Conservation (phyloP, 2,329 filamentous ascomycete genomes). For the Trichoderma hamatum region DNA sequence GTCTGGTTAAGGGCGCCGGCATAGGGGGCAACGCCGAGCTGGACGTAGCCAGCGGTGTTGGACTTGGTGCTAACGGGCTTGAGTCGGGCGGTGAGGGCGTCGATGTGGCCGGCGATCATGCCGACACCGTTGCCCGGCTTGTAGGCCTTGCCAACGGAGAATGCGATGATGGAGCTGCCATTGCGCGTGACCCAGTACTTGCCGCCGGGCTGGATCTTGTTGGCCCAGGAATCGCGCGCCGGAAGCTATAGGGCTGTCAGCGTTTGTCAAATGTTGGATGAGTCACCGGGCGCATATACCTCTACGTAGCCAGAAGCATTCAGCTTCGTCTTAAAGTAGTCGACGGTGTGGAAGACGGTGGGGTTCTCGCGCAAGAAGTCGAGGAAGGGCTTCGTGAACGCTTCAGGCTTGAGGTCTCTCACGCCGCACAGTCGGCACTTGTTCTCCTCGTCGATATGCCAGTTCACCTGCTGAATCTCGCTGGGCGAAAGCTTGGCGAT, state of each 20-base stretch:
- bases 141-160: slow-evolving; percentile 79
- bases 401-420: slow-evolving; percentile 53
- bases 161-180: slow-evolving; percentile 82
- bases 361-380: slow-evolving; percentile 88
- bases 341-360: slow-evolving; percentile 89
- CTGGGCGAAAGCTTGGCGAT: slow-evolving; percentile 39
- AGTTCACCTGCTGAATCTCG: slow-evolving; percentile 40
- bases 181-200: slow-evolving; percentile 91
- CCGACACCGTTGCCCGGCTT: slow-evolving; percentile 82
- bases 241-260: slow-evolving; percentile 57
- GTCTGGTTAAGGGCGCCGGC: slow-evolving; percentile 84
- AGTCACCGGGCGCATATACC: slow-evolving; percentile 46
- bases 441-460: slow-evolving; percentile 34
- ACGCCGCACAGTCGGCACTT: slow-evolving; percentile 45
- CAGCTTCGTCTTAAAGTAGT: slow-evolving; percentile 74
- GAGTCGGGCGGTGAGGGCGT: slow-evolving; percentile 85
- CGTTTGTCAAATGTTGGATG: not conserved
- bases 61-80: slow-evolving; percentile 88
- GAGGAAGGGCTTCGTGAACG: slow-evolving; percentile 81
- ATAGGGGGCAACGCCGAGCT: slow-evolving; percentile 91
- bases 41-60: slow-evolving; percentile 81
- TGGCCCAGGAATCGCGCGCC: slow-evolving; percentile 76
- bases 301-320: slow-evolving; percentile 70
- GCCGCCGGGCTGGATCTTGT: slow-evolving; percentile 73
- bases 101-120: slow-evolving; percentile 89